Evolutionary conservation across 306 rosid species (phyloP).

Genomic region (Potentilla sterilis): DNA sequence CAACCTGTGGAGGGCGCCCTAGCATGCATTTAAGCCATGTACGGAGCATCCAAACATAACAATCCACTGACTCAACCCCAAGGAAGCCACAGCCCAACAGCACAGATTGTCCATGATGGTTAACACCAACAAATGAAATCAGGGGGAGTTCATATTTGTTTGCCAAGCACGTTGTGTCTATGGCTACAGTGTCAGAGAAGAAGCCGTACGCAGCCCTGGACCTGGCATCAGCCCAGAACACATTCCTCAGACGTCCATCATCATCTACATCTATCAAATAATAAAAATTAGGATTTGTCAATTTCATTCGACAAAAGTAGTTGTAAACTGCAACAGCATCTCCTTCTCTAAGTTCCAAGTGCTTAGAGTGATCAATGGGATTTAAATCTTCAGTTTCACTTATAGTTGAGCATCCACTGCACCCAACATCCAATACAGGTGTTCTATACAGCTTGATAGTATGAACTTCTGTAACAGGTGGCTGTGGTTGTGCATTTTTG

Average conservation of each 20-base stretch:
- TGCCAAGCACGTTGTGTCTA: slow-evolving; percentile 70
- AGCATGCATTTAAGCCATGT: slow-evolving; percentile 74
- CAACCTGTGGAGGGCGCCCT: slow-evolving; percentile 48
- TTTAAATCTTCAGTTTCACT: slow-evolving; percentile 43
- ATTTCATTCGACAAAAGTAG: slow-evolving; percentile 72
- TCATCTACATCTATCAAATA: slow-evolving; percentile 68
- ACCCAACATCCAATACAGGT: slow-evolving; percentile 42
- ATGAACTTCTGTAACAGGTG: slow-evolving; percentile 62
- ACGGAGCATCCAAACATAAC: slow-evolving; percentile 62
- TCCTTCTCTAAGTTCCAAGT: slow-evolving; percentile 73
- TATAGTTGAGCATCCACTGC: slow-evolving; percentile 35
- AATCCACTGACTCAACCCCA: slow-evolving; percentile 61
- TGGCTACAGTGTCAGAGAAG: slow-evolving; percentile 54
- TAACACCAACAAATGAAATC: slow-evolving; percentile 61
- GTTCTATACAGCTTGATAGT: slow-evolving; percentile 67
- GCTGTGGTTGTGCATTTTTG: slow-evolving; percentile 50
- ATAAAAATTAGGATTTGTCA: slow-evolving; percentile 66
- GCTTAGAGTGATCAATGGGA: slow-evolving; percentile 46
- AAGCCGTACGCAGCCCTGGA: slow-evolving; percentile 57
- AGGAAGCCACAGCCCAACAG: slow-evolving; percentile 76
- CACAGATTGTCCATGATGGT: slow-evolving; percentile 67
- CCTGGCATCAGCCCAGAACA: slow-evolving; percentile 80
- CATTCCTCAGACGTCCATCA: slow-evolving; percentile 61
- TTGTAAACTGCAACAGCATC: slow-evolving; percentile 70
- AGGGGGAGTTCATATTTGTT: slow-evolving; percentile 74